phyloP scores from a whole-genome alignment of 164 flowering plant species.

The Sextonia rubra region DNA sequence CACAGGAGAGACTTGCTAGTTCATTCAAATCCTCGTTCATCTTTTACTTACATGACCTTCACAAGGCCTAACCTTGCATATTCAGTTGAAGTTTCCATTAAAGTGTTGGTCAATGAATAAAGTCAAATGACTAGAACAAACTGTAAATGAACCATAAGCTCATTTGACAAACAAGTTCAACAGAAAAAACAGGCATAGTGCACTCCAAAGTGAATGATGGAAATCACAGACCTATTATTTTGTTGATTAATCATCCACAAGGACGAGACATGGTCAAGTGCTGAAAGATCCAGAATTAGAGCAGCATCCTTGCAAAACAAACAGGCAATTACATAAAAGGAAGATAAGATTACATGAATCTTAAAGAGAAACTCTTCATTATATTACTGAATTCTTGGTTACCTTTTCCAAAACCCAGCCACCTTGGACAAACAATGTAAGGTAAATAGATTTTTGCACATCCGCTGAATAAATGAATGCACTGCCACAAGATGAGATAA shows the following conservation, averaged over 20 bases:
- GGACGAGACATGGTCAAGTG: constrained; percentile 61
- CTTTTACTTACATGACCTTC: too few species aligned
- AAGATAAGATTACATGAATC: neutral
- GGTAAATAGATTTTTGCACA: constrained; percentile 62
- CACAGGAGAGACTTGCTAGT: too few species aligned
- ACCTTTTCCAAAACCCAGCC: constrained; percentile 98
- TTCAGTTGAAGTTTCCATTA: too few species aligned
- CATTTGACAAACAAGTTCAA: too few species aligned
- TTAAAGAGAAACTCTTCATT: neutral
- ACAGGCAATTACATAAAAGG: too few species aligned
- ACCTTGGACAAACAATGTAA: constrained; percentile 70
- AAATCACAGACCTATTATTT: constrained; percentile 56
- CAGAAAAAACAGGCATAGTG: too few species aligned
- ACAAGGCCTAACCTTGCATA: too few species aligned
- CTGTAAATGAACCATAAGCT: too few species aligned
- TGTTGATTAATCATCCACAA: constrained; percentile 90
- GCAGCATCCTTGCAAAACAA: constrained; percentile 59
- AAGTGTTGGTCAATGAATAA: too few species aligned
- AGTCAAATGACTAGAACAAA: too few species aligned
- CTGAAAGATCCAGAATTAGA: constrained; percentile 60
- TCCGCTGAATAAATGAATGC: constrained; percentile 76
- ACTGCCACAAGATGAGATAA: constrained; percentile 59
- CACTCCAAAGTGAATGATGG: neutral
- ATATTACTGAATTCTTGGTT: constrained; percentile 1
- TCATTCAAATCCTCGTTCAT: too few species aligned